phyloP scores from a whole-genome alignment of 2,329 filamentous ascomycete genomes.

The Calonectria henricotiae region DNA sequence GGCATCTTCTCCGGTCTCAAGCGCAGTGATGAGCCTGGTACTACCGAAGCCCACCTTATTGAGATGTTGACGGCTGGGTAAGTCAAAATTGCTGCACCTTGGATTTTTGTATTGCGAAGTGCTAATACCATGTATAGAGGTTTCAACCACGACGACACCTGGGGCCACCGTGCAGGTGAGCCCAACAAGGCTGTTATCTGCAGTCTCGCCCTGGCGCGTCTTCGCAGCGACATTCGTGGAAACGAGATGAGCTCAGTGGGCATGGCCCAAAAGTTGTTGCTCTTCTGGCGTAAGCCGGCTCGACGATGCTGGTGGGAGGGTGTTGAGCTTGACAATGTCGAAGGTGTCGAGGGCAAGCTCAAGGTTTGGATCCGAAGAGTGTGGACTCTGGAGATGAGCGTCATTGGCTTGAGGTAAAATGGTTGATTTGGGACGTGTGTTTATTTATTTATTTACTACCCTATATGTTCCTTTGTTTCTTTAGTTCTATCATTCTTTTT shows the following conservation, averaged over 20 bases:
- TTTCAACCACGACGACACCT: constrained; percentile 95
- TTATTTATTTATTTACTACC: constrained; percentile 38
- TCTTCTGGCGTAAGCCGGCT: constrained; percentile 98
- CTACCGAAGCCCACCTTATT: constrained; percentile 97
- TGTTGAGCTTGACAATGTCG: constrained; percentile 90
- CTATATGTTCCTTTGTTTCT: constrained; percentile 37
- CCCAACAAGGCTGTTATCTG: constrained; percentile 99
- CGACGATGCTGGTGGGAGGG: constrained; percentile 99
- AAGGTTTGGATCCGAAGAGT: constrained; percentile 99
- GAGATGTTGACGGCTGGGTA: constrained; percentile 99
- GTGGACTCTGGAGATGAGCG: constrained; percentile 99
- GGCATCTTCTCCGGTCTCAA: constrained; percentile 97
- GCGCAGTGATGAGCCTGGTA: constrained; percentile 95
- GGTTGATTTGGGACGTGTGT: constrained; percentile 35
- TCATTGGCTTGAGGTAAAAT: constrained; percentile 82
- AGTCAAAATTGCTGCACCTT: constrained; percentile 55
- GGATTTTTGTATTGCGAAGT: background rate
- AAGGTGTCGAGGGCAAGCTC: constrained; percentile 90
- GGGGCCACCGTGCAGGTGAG: constrained; percentile 97
- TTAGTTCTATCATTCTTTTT: constrained; percentile 38
- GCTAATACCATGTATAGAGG: constrained; percentile 73
- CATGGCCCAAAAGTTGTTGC: constrained; percentile 97
- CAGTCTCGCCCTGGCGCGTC: constrained; percentile 91
- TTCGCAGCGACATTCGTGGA: constrained; percentile 93
- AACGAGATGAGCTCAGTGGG: constrained; percentile 84